Percentiles rank a stretch among this genome's conserved stretches.
These are phyloP conservation scores for Russula emetica DNA, from an alignment of 768 basidiomycete genomes.

Conservation along the genomic window DNA sequence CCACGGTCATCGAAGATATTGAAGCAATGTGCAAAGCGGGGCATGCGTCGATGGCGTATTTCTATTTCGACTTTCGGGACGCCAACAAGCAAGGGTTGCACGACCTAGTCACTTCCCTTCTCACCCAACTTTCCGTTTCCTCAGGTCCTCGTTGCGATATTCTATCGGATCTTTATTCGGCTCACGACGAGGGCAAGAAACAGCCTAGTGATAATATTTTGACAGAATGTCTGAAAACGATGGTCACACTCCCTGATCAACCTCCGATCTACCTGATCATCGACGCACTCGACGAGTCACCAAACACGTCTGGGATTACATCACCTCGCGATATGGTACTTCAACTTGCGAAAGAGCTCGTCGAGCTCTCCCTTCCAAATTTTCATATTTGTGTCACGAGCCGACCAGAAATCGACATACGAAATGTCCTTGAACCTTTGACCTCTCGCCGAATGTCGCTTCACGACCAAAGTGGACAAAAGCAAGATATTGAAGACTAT, in stretches of 20 bases:
- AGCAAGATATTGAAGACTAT: neutral
- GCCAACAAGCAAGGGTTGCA: neutral
- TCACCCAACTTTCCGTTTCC: neutral
- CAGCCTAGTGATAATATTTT: neutral
- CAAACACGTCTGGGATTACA: neutral
- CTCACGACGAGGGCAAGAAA: neutral
- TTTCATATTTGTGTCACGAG: conserved; percentile 2
- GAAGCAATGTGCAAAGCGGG: neutral
- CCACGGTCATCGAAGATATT: conserved; percentile 2
- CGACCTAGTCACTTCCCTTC: conserved; percentile 1
- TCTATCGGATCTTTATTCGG: neutral
- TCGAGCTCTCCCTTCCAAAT: neutral
- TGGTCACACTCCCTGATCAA: neutral
- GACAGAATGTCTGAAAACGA: neutral
- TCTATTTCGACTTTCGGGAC: conserved; percentile 1
- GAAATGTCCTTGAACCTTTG: neutral
- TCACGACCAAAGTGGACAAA: conserved; percentile 10
- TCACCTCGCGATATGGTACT: neutral
- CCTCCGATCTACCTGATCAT: conserved; percentile 1
- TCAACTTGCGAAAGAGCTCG: neutral
- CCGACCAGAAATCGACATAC: conserved; percentile 9
- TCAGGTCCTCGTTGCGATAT: neutral
- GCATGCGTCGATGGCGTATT: neutral
- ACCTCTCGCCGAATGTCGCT: neutral
- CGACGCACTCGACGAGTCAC: conserved; percentile 12